Evolutionary conservation across 371 early-diverging fungal genomes (phyloP), one percentile per base, ranked within the genome.

Genomic region (Mucor mucedo): DNA sequence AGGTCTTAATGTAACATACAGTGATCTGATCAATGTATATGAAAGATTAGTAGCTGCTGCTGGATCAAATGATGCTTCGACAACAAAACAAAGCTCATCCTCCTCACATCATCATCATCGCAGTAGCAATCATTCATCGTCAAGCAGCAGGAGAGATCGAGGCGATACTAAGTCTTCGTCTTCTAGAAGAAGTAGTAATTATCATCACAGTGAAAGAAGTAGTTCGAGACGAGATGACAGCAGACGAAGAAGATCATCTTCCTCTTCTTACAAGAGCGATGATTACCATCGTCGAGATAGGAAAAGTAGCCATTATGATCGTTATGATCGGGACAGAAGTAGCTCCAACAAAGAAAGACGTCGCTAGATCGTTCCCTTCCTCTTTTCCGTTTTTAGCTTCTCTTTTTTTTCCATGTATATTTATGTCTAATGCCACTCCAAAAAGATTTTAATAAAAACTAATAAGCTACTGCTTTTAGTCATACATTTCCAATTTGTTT

Each of bases 11-110:
- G 79, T 89, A 7, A 72, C 79, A n/a, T 76, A 79, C 56, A 62
- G 69, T 6, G 78, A 83, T 60, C 59, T 90, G 10, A 75, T 80
- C 56, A 72, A 74, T n/a, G 66, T 89, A 14, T 90, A 87, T 77
- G 81, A 70, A 16, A 82, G 79, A 5, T 66, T 86, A 30, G 44
- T 58, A n/a, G n/a, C n/a, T 1, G 65, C 53, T 32, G 58, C 65
- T 10, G 5, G 38, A 16, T 16, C 53, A 4, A 53, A 35, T 6
- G 14, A 16, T 38, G n/a, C 53, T 2, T 29, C 41, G 29, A 55
- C 21, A 55, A 39, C 28, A 55, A 28, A 16, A 27, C 9, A 27
- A 9, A 11, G 21, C 5, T 8, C 32, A 1, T 50, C 50, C 10
- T 50, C 50, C 9, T 30, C 50, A 2, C 50, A 50, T 28, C 52